Conservation (phyloP, 768 basidiomycete species). For the Hygrophoropsis aurantiaca region DNA sequence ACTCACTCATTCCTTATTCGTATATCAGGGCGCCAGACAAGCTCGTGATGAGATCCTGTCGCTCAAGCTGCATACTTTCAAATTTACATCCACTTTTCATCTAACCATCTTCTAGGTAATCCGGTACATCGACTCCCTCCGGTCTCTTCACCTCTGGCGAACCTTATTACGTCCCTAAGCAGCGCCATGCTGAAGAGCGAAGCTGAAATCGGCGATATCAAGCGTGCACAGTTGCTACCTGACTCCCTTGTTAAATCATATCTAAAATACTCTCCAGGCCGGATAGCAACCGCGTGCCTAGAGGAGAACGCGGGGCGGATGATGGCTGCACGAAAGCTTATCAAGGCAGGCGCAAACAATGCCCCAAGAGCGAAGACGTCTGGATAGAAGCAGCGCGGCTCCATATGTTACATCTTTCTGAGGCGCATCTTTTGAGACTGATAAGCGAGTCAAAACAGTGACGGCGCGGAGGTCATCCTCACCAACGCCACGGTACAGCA, state of each 20-base stretch:
- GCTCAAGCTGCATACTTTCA: slow-evolving; percentile 72
- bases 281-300: slow-evolving; percentile 96
- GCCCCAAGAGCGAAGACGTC: slow-evolving; percentile 94
- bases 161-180: slow-evolving; percentile 94
- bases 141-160: slow-evolving; percentile 85
- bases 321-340: slow-evolving; percentile 91
- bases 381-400: slow-evolving; percentile 97
- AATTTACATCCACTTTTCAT: background rate
- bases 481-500: slow-evolving; percentile 95
- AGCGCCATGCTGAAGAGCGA: slow-evolving; percentile 89
- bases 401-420: too few species aligned
- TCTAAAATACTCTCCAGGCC: slow-evolving; percentile 95
- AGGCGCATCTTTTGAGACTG: too few species aligned
- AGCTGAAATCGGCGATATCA: slow-evolving; percentile 98
- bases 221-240: slow-evolving; percentile 93
- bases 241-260: slow-evolving; percentile 97
- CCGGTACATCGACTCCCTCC: slow-evolving; percentile 65
- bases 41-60: slow-evolving; percentile 94
- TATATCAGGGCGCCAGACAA: too few species aligned
- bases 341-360: slow-evolving; percentile 95
- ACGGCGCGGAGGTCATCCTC: slow-evolving; percentile 92
- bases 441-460: too few species aligned
- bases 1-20: too few species aligned
- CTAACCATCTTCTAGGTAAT: slow-evolving; percentile 46
- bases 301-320: slow-evolving; percentile 97